These are phyloP conservation scores for Macadamia integrifolia DNA, from an alignment of 164 flowering plant genomes.

Conservation along the genomic window DNA sequence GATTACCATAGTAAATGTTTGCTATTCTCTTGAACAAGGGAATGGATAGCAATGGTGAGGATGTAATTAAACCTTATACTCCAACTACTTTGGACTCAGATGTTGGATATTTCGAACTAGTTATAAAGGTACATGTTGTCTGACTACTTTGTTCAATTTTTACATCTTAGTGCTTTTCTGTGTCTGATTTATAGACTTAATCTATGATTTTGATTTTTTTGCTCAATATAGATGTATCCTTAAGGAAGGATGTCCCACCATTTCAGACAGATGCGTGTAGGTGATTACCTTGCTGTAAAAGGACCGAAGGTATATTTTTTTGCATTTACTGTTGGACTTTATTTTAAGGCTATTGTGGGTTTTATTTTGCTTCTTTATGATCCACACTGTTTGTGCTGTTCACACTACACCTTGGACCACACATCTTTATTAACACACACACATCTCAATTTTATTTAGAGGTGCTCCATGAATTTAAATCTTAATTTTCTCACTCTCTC, in stretches of 20 bases:
- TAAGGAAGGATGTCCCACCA: constrained; percentile 59
- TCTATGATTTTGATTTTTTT: constrained; percentile 1
- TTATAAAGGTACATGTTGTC: constrained; percentile 77
- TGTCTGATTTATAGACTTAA: not conserved
- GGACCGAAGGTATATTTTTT: constrained; percentile 79
- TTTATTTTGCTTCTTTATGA: not conserved
- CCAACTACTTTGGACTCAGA: constrained; percentile 96
- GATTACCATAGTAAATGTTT: not conserved
- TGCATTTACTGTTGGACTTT: not conserved
- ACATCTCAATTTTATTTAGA: no score
- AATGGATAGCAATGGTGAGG: constrained; percentile 83
- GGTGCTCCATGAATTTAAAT: no score
- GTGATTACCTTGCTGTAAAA: constrained; percentile 84
- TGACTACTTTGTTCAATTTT: not conserved
- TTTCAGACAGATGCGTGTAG: constrained; percentile 77
- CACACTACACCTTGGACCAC: no score
- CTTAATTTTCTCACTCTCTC: no score
- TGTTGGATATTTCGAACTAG: constrained; percentile 88
- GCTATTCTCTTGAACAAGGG: constrained; percentile 49
- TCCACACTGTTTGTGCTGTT: no score
- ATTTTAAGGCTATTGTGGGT: not conserved
- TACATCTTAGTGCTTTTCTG: not conserved
- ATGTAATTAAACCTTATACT: constrained; percentile 90
- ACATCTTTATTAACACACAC: no score
- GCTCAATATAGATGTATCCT: constrained; percentile 77